These are phyloP conservation scores for Trichosporon sp. DNA, from an alignment of 1,284 basidiomycete genomes.

Conservation along the genomic window DNA sequence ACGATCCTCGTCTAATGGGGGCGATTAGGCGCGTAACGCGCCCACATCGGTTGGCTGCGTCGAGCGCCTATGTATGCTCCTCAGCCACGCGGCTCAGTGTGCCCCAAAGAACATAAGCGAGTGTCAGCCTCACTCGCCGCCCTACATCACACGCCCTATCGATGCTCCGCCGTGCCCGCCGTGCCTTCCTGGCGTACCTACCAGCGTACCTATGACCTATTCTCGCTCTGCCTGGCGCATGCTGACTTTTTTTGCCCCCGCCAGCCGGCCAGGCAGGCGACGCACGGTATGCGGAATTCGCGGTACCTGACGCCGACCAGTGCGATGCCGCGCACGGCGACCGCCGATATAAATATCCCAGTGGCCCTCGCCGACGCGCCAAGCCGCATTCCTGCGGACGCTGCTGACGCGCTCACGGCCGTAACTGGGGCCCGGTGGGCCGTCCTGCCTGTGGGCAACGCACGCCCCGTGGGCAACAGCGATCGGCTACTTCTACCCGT, in stretches of 20 bases:
- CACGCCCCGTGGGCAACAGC: neutral
- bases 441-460: neutral
- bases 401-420: neutral
- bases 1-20: neutral
- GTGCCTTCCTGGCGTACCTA: neutral
- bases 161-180: neutral
- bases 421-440: neutral
- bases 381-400: neutral
- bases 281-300: neutral
- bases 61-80: neutral
- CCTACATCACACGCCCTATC: neutral
- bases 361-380: neutral
- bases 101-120: conserved; percentile 1
- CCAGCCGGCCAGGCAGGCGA: neutral
- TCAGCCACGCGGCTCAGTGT: neutral
- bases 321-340: neutral
- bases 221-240: neutral
- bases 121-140: neutral
- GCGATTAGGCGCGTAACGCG: neutral
- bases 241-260: neutral
- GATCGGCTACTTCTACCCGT: neutral
- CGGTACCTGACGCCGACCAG: neutral
- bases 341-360: neutral
- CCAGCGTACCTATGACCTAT: neutral
- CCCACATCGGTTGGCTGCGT: neutral